Evolutionary conservation across 1,139 yeast species (phyloP).

Genomic region (Nakaseomyces sp.): DNA sequence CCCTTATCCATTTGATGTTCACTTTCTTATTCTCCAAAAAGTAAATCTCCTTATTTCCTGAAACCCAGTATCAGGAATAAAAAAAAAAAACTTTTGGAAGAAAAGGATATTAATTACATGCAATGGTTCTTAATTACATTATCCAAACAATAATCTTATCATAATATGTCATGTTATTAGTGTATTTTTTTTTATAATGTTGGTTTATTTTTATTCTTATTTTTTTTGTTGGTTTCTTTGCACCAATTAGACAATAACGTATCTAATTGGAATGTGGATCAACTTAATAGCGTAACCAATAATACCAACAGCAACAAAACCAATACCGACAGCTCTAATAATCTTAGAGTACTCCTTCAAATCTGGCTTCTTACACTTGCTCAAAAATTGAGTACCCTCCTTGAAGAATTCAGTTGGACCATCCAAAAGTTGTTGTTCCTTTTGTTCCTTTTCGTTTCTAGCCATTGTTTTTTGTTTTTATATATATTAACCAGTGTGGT

Average conservation of each 20-base stretch:
- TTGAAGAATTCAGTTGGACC: constrained; percentile 85
- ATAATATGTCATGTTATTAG: too few relatives aligned
- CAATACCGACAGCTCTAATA: constrained; percentile 92
- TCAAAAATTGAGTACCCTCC: constrained; percentile 81
- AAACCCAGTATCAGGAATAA: neutral
- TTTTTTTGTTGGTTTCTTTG: neutral
- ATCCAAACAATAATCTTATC: too few relatives aligned
- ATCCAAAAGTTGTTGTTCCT: constrained; percentile 45
- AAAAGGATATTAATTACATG: too few relatives aligned
- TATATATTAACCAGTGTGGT: too few relatives aligned
- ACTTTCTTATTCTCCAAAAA: neutral
- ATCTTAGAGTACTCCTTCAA: constrained; percentile 79
- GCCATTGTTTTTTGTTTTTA: constrained; percentile 17
- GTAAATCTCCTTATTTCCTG: neutral
- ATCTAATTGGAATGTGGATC: constrained; percentile 94
- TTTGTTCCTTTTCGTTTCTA: constrained; percentile 20
- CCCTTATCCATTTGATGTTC: neutral
- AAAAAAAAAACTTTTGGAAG: too few relatives aligned
- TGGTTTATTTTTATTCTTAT: neutral
- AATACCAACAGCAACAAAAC: constrained; percentile 95
- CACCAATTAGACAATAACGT: constrained; percentile 83
- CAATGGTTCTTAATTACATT: too few relatives aligned
- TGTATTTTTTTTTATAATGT: neutral
- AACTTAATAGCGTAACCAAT: constrained; percentile 94
- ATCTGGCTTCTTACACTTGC: constrained; percentile 90